Conservation (phyloP, 768 basidiomycete genomes). For the Lactifluus pinguis region DNA sequence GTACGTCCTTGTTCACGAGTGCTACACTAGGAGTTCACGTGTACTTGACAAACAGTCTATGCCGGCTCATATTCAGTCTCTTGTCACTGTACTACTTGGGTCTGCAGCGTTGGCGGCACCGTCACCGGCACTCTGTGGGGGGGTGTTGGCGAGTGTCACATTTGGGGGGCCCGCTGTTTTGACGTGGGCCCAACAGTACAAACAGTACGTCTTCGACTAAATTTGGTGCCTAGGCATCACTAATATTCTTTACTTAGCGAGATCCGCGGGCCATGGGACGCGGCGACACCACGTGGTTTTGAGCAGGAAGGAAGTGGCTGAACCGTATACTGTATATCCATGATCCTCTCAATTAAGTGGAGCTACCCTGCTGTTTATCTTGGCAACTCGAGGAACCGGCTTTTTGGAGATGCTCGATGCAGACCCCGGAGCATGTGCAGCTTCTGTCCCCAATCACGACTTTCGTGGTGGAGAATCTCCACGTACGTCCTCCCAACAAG, state of each 20-base stretch:
- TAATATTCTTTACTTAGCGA: conserved; percentile 43
- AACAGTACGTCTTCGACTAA: conserved; percentile 45
- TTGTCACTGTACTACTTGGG: conserved; percentile 46
- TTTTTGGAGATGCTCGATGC: conserved; percentile 48
- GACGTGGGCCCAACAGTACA: conserved; percentile 81
- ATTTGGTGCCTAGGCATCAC: neutral
- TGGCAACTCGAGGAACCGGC: neutral
- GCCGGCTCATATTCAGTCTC: conserved; percentile 36
- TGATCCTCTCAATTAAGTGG: neutral
- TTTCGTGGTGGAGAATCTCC: neutral
- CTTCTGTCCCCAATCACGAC: neutral
- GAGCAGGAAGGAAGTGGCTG: neutral
- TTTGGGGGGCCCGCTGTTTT: conserved; percentile 67
- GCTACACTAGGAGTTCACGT: conserved; percentile 5
- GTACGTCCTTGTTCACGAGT: conserved; percentile 29
- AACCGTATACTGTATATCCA: neutral
- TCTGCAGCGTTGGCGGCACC: conserved; percentile 45
- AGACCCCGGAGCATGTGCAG: conserved; percentile 54
- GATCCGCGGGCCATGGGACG: conserved; percentile 87
- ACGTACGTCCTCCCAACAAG: conserved; percentile 30
- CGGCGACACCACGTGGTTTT: conserved; percentile 48
- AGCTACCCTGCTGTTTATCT: too few relatives aligned
- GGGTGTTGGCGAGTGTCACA: conserved; percentile 46
- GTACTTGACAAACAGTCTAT: conserved; percentile 32
- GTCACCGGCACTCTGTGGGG: conserved; percentile 47